A percentile compares a stretch with the other conserved stretches of the same genome.
phyloP scores from a whole-genome alignment of 164 flowering plant genomes.

The Vitis amurensis region DNA sequence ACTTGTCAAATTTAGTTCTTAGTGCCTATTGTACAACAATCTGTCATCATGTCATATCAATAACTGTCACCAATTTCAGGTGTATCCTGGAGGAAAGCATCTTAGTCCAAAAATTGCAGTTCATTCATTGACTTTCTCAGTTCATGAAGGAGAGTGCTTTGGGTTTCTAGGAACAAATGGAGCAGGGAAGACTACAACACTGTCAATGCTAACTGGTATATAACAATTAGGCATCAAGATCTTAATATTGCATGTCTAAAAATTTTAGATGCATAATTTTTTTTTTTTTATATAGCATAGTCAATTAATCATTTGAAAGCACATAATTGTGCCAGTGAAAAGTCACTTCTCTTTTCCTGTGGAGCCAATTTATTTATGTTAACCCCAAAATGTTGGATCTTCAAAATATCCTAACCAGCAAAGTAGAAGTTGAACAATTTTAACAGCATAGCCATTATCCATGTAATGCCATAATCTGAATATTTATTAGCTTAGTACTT shows the following conservation, averaged over 20 bases:
- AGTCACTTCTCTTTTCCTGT: no score
- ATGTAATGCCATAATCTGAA: no score
- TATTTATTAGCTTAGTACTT: no score
- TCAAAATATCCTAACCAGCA: no score
- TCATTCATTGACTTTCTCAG: constrained; percentile 81
- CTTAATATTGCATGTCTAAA: neutral
- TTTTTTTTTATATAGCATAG: no score
- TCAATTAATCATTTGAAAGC: no score
- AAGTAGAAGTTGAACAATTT: no score
- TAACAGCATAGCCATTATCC: no score
- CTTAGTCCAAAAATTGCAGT: constrained; percentile 75
- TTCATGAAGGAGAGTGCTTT: constrained; percentile 97
- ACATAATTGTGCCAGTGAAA: no score
- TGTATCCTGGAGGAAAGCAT: constrained; percentile 65
- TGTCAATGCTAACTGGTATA: constrained; percentile 93
- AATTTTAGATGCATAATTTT: no score
- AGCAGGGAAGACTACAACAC: constrained; percentile 98
- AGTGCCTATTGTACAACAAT: neutral
- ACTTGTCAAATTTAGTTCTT: neutral
- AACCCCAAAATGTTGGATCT: no score
- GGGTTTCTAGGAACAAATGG: constrained; percentile 99
- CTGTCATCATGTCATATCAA: neutral
- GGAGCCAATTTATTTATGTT: no score
- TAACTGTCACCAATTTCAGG: constrained; percentile 44
- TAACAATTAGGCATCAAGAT: neutral